Base-by-base conservation (phyloP, 371 early-diverging fungal genomes). In the Chytridiales sp. region DNA sequence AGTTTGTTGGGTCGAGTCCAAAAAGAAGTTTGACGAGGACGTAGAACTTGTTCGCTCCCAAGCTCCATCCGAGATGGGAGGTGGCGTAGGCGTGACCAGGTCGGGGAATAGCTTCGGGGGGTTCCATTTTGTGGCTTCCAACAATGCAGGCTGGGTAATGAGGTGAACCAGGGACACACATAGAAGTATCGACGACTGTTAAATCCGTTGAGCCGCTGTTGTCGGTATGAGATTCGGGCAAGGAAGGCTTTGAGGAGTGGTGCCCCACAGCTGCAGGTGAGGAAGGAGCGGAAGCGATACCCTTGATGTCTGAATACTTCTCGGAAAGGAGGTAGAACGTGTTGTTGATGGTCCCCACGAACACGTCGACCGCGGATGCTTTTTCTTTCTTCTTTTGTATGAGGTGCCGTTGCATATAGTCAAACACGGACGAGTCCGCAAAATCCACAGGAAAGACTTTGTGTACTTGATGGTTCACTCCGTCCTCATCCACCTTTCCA, bases 241-340 rank as follows among this genome's bases (percentile, higher is more conserved):
- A 46, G 46, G 46, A 6, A 46, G 19, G 24, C 8, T 5, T 46
- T 46, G 9, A 15, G 46, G 22, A 46, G 19, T 9, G 27, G 39
- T 57, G 24, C 35, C 26, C 49, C 29, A 21, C 21, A 13, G 39
- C 27, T 49, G 50, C 32, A n/a, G n/a, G 8, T 6, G 8, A 5
- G 27, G 4, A n/a, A 24, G 17, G 31, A 26, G 30, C 40, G 21
- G 34, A 13, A 46, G 19, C 35, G 48, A 54, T 55, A 15, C 46
- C 56, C 2, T 42, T 44, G 15, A 67, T 17, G 8, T 61, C 19
- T 19, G 62, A 66, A 50, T 72, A 57, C 34, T 62, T 47, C 31
- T 51, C 19, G 17, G 68, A 63, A 2, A 72, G 40, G 39, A 63
- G 15, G 58, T 68, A 72, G 43, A 65, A 59, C 32, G 49, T 68